phyloP scores from a whole-genome alignment of 441 rosid species.

The Erysimum pusillum region DNA sequence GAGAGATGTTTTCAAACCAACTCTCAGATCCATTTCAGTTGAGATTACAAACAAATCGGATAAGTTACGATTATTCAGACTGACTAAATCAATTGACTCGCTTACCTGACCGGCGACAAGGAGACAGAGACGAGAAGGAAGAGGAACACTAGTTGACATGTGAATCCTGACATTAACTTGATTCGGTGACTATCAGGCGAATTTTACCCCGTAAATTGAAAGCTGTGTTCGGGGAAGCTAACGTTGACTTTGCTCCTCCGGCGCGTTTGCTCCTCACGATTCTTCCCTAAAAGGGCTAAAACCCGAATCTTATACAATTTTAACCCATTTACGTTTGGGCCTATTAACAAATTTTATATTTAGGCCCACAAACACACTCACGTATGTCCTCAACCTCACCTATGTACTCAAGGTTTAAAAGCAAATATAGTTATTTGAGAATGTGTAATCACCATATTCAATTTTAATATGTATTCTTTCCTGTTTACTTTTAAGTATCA shows the following conservation, averaged over 20 bases:
- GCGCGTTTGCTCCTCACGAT: background rate
- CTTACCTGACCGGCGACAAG: conserved; percentile 41
- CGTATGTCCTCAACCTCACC: too few species aligned
- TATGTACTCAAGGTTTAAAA: too few species aligned
- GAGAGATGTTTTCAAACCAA: background rate
- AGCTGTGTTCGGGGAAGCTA: background rate
- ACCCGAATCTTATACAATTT: background rate
- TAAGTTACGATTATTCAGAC: background rate
- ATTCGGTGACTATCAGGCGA: background rate
- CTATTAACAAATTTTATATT: background rate
- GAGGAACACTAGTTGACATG: conserved; percentile 7
- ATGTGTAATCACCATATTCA: too few species aligned
- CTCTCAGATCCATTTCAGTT: conserved; percentile 20
- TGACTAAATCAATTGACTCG: background rate
- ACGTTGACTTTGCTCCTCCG: background rate
- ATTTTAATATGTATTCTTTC: too few species aligned
- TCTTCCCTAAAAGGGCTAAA: background rate
- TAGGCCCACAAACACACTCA: too few species aligned
- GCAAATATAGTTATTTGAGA: too few species aligned
- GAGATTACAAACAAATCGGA: background rate
- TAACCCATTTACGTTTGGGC: conserved; percentile 1
- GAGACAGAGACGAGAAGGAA: conserved; percentile 21
- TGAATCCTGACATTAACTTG: conserved; percentile 26
- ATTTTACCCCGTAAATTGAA: background rate
- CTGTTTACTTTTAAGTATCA: too few species aligned